Conservation (phyloP, 2,329 filamentous ascomycete species). For the Phyllosticta citribraziliensis region DNA sequence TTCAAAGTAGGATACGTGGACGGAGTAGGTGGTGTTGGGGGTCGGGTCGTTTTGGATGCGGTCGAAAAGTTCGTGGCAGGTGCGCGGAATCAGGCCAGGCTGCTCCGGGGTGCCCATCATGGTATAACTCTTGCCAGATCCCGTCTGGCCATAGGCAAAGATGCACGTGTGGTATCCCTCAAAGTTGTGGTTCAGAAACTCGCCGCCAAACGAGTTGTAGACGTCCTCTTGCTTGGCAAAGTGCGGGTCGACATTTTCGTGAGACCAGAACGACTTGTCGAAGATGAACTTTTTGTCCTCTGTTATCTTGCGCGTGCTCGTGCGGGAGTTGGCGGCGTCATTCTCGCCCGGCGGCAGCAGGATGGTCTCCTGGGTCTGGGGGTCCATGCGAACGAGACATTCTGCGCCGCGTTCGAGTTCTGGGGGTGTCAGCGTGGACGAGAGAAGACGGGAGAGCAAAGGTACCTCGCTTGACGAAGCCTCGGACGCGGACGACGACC, state of each 20-base stretch:
- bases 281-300: slow-evolving; percentile 93
- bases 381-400: slow-evolving; percentile 90
- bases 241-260: slow-evolving; percentile 66
- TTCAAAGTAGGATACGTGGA: slow-evolving; percentile 96
- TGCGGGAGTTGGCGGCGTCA: slow-evolving; percentile 35
- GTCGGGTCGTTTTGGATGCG: slow-evolving; percentile 78
- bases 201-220: slow-evolving; percentile 87
- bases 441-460: neutral
- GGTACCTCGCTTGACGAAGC: slow-evolving; percentile 37
- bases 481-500: slow-evolving; percentile 40
- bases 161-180: slow-evolving; percentile 99
- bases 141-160: slow-evolving; percentile 96
- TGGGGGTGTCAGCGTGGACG: slow-evolving; percentile 32
- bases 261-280: slow-evolving; percentile 98
- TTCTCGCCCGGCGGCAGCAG: slow-evolving; percentile 59
- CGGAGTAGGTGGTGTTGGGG: slow-evolving; percentile 90
- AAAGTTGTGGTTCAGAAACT: slow-evolving; percentile 98
- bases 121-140: slow-evolving; percentile 95
- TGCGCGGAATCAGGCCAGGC: slow-evolving; percentile 85
- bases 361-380: slow-evolving; percentile 72
- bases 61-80: slow-evolving; percentile 92
- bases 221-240: slow-evolving; percentile 90
- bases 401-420: slow-evolving; percentile 71
- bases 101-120: slow-evolving; percentile 87
- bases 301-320: slow-evolving; percentile 60